Conservation (phyloP, 768 basidiomycete genomes). For the Mrakia blollopis region DNA sequence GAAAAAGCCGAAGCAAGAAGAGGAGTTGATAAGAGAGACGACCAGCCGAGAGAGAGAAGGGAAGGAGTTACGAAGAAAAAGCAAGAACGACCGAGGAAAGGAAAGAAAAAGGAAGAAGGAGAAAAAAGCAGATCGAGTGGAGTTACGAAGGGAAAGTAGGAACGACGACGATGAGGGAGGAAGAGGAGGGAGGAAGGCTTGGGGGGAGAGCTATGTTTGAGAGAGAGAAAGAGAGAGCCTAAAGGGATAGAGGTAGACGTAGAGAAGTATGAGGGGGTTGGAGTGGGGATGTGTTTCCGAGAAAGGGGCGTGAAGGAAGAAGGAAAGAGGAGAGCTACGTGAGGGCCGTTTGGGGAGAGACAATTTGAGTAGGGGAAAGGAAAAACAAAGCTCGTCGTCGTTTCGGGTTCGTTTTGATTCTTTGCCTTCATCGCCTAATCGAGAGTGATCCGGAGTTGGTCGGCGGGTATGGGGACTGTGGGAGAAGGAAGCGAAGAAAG, state of each 20-base stretch:
- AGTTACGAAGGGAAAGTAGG: background rate
- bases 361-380: background rate
- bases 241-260: too few species aligned
- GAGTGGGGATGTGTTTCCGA: too few species aligned
- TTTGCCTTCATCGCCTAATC: conserved; percentile 48
- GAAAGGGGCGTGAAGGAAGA: too few species aligned
- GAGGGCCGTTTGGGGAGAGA: background rate
- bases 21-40: too few species aligned
- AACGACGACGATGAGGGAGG: background rate
- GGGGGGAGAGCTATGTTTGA: background rate
- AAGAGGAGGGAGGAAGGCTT: too few species aligned
- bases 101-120: background rate
- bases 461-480: conserved; percentile 77
- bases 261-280: too few species aligned
- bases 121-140: background rate
- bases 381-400: background rate
- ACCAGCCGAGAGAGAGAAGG: background rate
- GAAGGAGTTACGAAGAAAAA: background rate
- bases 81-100: background rate
- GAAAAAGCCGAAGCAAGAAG: too few species aligned
- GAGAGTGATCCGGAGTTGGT: conserved; percentile 87
- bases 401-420: background rate
- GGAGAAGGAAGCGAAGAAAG: conserved; percentile 61
- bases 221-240: background rate
- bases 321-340: background rate